Evolutionary conservation across 108 stramenopile genomes (phyloP), one percentile per base, ranked within the genome.

Genomic region (Chaetoceros muelleri): DNA sequence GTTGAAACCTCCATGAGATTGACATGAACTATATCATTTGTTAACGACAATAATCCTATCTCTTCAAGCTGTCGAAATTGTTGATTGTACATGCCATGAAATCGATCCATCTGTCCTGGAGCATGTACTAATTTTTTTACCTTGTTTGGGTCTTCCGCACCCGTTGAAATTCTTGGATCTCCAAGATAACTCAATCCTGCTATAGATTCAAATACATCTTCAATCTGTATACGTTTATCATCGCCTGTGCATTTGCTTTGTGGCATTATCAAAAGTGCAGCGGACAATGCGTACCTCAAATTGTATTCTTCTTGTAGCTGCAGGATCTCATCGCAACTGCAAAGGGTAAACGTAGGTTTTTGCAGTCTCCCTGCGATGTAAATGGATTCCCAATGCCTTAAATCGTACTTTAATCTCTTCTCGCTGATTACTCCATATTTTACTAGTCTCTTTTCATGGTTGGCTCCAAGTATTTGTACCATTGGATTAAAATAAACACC

Each of bases 351-450:
- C 13, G 70, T 85, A 1, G 90, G 90, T 70, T 86, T 92, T 55
- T 92, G 90, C 67, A 87, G 58, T 24, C 90, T 70, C 45, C 90
- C 90, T 27, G 90, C 84, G 30, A 85, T 27, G 65, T 92, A 92
- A 30, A 92, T 55, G 31, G 76, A 72, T 53, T 78, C 65, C 90
- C 90, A 92, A 29, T 72, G 3, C 3, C 23, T 58, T 57, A 92
- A 73, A 66, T 92, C 90, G 2, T 66, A 17, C 19, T 75, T 28
- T 22, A 87, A 50, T 69, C 77, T 75, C 17, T 77, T 48, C 29
- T 66, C 61, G 22, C 82, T 67, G 30, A 92, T 78, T 5, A 85
- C 67, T 2, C 90, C 90, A 55, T 92, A 92, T 55, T 92, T 92
- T 45, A 92, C 53, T 57, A 71, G 44, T 28, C 67, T 52, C 27